Evolutionary conservation across 2,329 filamentous ascomycete genomes (phyloP).

Genomic region (Sclerotinia glacialis): DNA sequence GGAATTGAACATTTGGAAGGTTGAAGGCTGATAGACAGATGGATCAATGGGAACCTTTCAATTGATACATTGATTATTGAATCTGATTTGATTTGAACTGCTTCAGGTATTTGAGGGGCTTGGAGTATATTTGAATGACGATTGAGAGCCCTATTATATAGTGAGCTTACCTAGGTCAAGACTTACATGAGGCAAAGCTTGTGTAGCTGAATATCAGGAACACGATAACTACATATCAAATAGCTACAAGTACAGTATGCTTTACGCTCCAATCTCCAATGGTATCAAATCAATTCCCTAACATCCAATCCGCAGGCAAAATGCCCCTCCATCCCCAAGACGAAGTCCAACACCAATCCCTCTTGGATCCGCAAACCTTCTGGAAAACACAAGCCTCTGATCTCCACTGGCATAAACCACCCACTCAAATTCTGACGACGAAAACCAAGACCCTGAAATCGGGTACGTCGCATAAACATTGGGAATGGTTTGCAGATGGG

Average conservation of each 20-base stretch:
- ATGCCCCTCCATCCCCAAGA: conserved; percentile 39
- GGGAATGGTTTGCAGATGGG: conserved; percentile 88
- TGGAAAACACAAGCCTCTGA: conserved; percentile 73
- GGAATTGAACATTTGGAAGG: too few species aligned
- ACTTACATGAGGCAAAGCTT: not conserved
- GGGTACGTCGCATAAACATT: conserved; percentile 67
- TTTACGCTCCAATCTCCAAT: not conserved
- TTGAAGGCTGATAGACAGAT: not conserved
- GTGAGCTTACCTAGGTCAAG: too few species aligned
- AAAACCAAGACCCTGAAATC: conserved; percentile 61
- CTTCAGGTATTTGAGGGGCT: not conserved
- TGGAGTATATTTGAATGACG: not conserved
- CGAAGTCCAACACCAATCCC: conserved; percentile 48
- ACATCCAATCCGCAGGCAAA: not conserved
- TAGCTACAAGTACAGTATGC: not conserved
- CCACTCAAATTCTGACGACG: conserved; percentile 58
- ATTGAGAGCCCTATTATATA: not conserved
- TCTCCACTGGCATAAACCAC: conserved; percentile 77
- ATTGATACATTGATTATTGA: not conserved
- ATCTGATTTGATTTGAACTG: not conserved
- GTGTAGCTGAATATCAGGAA: not conserved
- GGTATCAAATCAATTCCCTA: not conserved
- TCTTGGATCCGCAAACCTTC: conserved; percentile 68
- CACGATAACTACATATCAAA: not conserved
- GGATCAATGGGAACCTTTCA: not conserved